Evolutionary conservation across 257 asterid species (phyloP), one percentile per base, ranked within the genome.

Genomic region (Primulina tabacum): DNA sequence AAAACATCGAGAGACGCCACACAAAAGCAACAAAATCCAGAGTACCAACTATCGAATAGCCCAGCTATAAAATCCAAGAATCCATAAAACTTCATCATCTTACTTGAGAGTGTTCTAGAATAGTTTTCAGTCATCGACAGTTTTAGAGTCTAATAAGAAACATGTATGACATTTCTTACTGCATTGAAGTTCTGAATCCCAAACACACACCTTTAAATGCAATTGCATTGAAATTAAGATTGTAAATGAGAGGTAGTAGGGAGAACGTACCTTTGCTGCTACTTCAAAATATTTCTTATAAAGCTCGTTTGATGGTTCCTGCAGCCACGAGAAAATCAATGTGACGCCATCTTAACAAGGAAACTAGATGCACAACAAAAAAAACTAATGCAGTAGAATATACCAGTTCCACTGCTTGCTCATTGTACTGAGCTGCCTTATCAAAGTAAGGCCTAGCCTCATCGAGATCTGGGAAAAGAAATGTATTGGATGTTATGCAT

Each of bases 351-450:
- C 28, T 56, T 18, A 67, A 63, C 58, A 60, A 60, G 34, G 11
- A 21, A 50, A 63, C 59, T 43, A 59, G 76, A 65, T 14, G 28
- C 65, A 26, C n/a, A 17, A 29, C n/a, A n/a, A 63, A 37, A n/a
- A 40, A 28, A 12, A 35, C 73, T 65, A 4, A 24, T 47, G 21
- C n/a, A 50, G 40, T 52, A 30, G 56, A 30, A 62, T 21, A 63
- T 82, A 93, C 97, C 95, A 83, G 82, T 56, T 79, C 88, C 67
- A 69, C 75, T 64, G 98, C 98, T 78, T 80, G 95, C 71, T 83
- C 85, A 70, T 58, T 81, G 77, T 69, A 84, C 26, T 16, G 37
- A 43, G 83, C 33, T 2, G 88, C 81, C 71, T 62, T 77, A 62
- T 81, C 88, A 57, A 84, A 84, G 52, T 40, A 77, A 72, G 32